Evolutionary conservation across 2,329 filamentous ascomycete genomes (phyloP).

Genomic region (Graphilbum fragrans): DNA sequence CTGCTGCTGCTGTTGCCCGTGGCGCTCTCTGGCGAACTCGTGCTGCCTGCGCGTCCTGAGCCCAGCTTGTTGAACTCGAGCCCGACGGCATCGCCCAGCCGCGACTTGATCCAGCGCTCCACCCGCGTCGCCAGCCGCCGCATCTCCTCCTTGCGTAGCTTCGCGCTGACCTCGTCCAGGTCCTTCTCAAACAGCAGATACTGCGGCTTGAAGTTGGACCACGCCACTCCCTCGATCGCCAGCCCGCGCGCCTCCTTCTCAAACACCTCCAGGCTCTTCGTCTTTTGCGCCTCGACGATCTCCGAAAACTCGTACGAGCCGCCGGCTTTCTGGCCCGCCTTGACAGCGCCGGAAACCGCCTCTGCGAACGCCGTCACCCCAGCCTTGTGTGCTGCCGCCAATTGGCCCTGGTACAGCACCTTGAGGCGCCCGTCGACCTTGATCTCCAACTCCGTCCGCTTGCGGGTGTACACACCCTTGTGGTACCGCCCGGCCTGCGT

Average conservation of each 20-base stretch:
- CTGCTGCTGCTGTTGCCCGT: constrained; percentile 32
- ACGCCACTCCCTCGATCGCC: constrained; percentile 65
- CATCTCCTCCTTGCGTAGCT: constrained; percentile 91
- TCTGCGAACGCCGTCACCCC: constrained; percentile 78
- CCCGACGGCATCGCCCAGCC: constrained; percentile 76
- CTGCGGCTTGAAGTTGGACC: constrained; percentile 81
- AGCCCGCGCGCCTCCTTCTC: constrained; percentile 63
- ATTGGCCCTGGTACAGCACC: constrained; percentile 75
- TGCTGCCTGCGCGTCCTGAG: constrained; percentile 59
- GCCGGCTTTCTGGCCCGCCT: constrained; percentile 84
- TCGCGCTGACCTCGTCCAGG: constrained; percentile 73
- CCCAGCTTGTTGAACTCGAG: constrained; percentile 95
- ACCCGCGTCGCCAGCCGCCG: constrained; percentile 78
- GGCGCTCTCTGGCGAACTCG: constrained; percentile 58
- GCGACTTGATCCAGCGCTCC: constrained; percentile 85
- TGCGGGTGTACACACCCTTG: constrained; percentile 85
- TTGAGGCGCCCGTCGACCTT: constrained; percentile 88
- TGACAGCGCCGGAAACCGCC: constrained; percentile 75
- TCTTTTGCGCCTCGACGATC: constrained; percentile 77
- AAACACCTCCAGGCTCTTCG: constrained; percentile 61
- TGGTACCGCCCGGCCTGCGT: constrained; percentile 87
- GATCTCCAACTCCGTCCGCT: constrained; percentile 69
- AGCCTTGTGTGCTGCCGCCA: constrained; percentile 78
- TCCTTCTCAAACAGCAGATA: constrained; percentile 76
- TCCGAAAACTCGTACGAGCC: constrained; percentile 88